phyloP scores from a whole-genome alignment of 352 stramenopile species.

The Phytophthora megakarya region DNA sequence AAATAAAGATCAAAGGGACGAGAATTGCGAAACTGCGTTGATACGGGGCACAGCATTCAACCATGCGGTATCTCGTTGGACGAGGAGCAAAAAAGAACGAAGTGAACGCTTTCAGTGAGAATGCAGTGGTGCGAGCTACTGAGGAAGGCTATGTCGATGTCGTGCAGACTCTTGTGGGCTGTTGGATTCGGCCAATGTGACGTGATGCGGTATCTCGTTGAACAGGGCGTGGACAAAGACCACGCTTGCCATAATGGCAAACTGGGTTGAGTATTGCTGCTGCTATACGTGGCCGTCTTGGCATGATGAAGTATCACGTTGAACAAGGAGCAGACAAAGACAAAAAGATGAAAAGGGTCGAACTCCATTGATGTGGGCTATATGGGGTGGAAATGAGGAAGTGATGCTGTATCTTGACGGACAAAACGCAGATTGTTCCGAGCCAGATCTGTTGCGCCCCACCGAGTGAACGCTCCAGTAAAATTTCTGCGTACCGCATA shows the following conservation, averaged over 20 bases:
- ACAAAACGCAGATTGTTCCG: neutral
- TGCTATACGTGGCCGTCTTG: slow-evolving; percentile 3
- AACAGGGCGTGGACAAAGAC: slow-evolving; percentile 11
- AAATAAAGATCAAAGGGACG: neutral
- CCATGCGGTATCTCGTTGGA: neutral
- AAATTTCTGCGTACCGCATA: no score
- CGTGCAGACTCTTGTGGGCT: slow-evolving; percentile 3
- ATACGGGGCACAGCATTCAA: neutral
- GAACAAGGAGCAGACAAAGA: slow-evolving; percentile 3
- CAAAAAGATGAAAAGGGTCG: neutral
- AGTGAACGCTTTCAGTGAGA: neutral
- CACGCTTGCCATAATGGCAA: neutral
- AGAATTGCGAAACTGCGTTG: neutral
- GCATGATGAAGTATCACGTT: slow-evolving; percentile 14
- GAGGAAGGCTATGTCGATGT: neutral
- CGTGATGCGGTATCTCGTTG: slow-evolving; percentile 22
- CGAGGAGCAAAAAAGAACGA: neutral
- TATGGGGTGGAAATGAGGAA: neutral
- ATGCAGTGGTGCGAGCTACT: neutral
- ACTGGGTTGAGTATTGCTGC: slow-evolving; percentile 2
- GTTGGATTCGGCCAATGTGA: neutral
- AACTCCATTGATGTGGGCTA: neutral
- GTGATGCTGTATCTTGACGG: neutral
- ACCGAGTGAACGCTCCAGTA: no score
- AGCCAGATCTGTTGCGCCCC: no score